These are phyloP conservation scores for Clarkia xantiana DNA, from an alignment of 345 rosid genomes.

Conservation along the genomic window DNA sequence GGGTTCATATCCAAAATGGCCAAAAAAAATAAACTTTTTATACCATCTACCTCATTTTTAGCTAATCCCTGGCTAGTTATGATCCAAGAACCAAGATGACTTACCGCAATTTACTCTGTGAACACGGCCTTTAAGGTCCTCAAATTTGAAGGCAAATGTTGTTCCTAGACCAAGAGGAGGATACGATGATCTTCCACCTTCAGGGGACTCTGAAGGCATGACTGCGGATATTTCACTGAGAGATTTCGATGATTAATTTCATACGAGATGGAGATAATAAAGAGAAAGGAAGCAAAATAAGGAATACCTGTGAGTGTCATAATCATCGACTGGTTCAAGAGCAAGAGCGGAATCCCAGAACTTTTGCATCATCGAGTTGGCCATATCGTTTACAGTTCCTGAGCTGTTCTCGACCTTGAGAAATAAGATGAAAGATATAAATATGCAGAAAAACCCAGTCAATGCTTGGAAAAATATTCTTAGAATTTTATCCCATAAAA, in stretches of 20 bases:
- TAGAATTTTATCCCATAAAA: no score
- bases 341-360: slow-evolving; percentile 98
- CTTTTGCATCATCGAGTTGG: slow-evolving; percentile 97
- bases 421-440: not conserved
- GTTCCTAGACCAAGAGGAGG: slow-evolving; percentile 73
- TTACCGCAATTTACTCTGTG: slow-evolving; percentile 71
- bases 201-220: slow-evolving; percentile 56
- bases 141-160: slow-evolving; percentile 73
- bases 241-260: slow-evolving; percentile 12
- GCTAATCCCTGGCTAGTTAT: no score
- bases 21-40: no score
- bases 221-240: slow-evolving; percentile 70
- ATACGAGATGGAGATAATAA: slow-evolving; percentile 7
- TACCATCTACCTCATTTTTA: no score
- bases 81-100: slow-evolving; percentile 3
- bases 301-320: slow-evolving; percentile 68
- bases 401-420: slow-evolving; percentile 69
- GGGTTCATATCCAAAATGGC: no score
- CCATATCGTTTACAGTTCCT: slow-evolving; percentile 78
- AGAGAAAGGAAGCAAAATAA: slow-evolving; percentile 5
- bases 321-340: slow-evolving; percentile 80
- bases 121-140: slow-evolving; percentile 74
- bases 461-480: no score
- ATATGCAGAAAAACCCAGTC: not conserved
- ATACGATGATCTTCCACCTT: slow-evolving; percentile 42